These are phyloP conservation scores for Moesziomyces parantarcticus DNA, from an alignment of 1,284 basidiomycete genomes.

Conservation along the genomic window DNA sequence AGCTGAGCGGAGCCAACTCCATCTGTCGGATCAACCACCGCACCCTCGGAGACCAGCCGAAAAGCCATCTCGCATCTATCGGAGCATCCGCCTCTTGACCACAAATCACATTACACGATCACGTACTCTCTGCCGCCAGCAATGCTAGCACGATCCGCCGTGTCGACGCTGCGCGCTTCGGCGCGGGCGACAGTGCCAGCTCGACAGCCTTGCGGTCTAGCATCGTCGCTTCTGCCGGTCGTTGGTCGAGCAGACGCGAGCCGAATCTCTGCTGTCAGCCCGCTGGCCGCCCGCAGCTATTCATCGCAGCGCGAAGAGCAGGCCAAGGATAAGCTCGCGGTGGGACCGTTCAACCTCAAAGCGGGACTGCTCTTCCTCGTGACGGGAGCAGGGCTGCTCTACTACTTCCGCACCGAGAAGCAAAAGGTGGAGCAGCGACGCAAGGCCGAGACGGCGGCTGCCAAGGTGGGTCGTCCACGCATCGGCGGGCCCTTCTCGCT, in stretches of 20 bases:
- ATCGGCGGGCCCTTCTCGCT: conserved; percentile 87
- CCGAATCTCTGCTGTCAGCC: background rate
- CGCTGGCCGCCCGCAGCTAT: conserved; percentile 2
- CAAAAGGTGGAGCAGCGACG: conserved; percentile 47
- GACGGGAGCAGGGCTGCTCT: conserved; percentile 83
- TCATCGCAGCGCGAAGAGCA: conserved; percentile 36
- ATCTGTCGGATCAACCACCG: conserved; percentile 1
- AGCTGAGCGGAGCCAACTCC: background rate
- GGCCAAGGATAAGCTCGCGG: conserved; percentile 45
- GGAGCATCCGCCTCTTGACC: background rate
- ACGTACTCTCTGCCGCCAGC: background rate
- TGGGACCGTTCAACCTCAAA: conserved; percentile 81
- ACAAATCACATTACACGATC: background rate
- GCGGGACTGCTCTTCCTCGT: conserved; percentile 84
- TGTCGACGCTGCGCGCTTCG: background rate
- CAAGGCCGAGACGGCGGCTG: conserved; percentile 47
- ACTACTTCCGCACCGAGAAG: conserved; percentile 91
- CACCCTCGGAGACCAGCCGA: background rate
- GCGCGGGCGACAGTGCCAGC: background rate
- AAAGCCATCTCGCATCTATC: background rate
- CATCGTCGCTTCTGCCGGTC: conserved; percentile 4
- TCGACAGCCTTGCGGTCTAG: background rate
- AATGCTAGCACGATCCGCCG: background rate
- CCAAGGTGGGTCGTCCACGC: conserved; percentile 74
- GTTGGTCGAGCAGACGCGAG: background rate